Conservation (phyloP, 169 alveolate species). For the Cryptosporidium baileyi region DNA sequence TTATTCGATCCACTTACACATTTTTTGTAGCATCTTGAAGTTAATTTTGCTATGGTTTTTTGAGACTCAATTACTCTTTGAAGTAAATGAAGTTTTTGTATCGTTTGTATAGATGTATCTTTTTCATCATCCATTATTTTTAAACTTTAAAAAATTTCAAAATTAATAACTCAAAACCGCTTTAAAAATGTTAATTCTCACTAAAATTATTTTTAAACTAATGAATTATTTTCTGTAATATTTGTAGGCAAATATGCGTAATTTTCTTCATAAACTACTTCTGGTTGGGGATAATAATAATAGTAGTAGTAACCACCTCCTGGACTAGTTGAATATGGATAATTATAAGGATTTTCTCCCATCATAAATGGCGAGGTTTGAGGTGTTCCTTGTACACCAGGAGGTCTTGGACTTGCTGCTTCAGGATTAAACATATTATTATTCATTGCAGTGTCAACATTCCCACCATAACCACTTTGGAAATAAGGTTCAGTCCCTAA, state of each 20-base stretch:
- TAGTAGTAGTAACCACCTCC: conserved; percentile 68
- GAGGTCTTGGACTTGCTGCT: conserved; percentile 59
- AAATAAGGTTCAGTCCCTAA: conserved; percentile 76
- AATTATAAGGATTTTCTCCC: conserved; percentile 52
- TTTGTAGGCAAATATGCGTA: not conserved
- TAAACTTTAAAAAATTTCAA: too few species aligned
- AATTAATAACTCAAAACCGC: not conserved
- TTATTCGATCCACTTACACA: conserved; percentile 41
- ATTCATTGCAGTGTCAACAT: conserved; percentile 63
- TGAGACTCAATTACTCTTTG: conserved; percentile 66
- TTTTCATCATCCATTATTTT: not conserved
- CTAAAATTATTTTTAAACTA: too few species aligned
- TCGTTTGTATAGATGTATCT: conserved; percentile 21
- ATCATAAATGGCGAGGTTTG: conserved; percentile 36
- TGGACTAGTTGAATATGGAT: conserved; percentile 62
- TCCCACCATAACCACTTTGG: conserved; percentile 76
- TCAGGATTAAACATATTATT: conserved; percentile 68
- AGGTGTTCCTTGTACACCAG: conserved; percentile 65
- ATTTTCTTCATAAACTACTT: not conserved
- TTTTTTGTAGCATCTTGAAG: conserved; percentile 57
- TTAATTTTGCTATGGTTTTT: conserved; percentile 59
- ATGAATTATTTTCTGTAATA: too few species aligned
- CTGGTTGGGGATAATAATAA: conserved; percentile 1
- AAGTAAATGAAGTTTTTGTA: conserved; percentile 45
- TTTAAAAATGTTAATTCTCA: not conserved